phyloP scores from a whole-genome alignment of 441 rosid species.

The Pelargonium cotyledonis region DNA sequence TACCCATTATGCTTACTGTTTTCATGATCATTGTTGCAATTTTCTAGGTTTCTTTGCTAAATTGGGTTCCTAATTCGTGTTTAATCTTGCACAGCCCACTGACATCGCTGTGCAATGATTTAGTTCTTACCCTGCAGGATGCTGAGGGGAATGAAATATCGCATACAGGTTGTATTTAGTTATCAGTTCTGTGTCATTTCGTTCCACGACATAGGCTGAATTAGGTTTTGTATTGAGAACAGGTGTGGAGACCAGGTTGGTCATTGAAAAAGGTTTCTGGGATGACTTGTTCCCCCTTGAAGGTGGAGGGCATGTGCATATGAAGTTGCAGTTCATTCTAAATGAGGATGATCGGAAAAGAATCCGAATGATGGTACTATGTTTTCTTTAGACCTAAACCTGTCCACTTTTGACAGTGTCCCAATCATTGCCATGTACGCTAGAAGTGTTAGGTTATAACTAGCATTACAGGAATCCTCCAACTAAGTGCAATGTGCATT shows the following conservation, averaged over 20 bases:
- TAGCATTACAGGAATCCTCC: too few species aligned
- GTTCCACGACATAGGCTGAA: conserved; percentile 13
- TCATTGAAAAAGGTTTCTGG: conserved; percentile 74
- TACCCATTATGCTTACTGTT: conserved; percentile 18
- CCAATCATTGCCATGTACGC: neutral
- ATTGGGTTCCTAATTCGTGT: conserved; percentile 5
- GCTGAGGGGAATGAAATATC: conserved; percentile 54
- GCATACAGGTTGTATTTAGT: conserved; percentile 36
- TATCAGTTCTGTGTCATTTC: neutral
- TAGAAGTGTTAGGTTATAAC: neutral
- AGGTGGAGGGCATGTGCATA: conserved; percentile 62
- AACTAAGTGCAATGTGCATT: too few species aligned
- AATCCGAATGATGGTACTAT: conserved; percentile 53
- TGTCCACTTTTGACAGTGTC: neutral
- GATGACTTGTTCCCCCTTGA: conserved; percentile 55
- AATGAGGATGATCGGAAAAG: conserved; percentile 71
- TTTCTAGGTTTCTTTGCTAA: neutral
- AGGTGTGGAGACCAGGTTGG: conserved; percentile 69
- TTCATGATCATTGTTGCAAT: neutral
- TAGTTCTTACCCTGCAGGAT: conserved; percentile 55
- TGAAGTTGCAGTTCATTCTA: conserved; percentile 78
- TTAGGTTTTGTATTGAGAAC: conserved; percentile 8
- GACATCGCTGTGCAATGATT: conserved; percentile 59
- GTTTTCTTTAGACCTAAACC: neutral
- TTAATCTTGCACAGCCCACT: conserved; percentile 53